Base-by-base conservation (phyloP, 2,329 filamentous ascomycete species). In the Alternaria sp. region DNA sequence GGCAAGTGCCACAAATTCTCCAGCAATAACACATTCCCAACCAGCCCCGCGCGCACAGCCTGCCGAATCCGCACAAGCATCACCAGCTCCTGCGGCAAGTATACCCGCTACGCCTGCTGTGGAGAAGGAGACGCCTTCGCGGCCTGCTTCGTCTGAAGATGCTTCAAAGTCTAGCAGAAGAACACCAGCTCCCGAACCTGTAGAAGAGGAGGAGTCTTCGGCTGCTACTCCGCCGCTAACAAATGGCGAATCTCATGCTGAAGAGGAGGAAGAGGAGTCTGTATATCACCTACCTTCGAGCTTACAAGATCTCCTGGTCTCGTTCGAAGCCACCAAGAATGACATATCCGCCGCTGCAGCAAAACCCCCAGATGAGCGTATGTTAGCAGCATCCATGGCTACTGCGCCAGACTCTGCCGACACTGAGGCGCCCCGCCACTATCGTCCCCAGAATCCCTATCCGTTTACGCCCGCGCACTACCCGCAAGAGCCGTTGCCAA, bases 241-340 rank as follows among this genome's bases (percentile, higher is more conserved):
- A 5, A 87, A 88, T 63, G 84, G 85, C 24, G 83, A 86, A 50
- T 77, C 77, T 11, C 81, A 82, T 67, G 80, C 80, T 50, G 81
- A 83, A 31, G 81, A 79, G n/a, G 82, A 83, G 54, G 79, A 80
- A 21, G 89, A 92, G 60, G 91, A 97, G 78, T 95, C 91, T 11
- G 90, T 97, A 68, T 99, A 94, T 77, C 93, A 98, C 76, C 85
- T 99, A 36, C 95, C 95, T 4, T 87, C 93, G 6, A 92, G 91
- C 29, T 81, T 99, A 53, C 91, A 93, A 72, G 95, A 99, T 75
- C 83, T 99, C 33, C 86, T 98, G 17, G 92, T 97, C 58, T 93
- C 93, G 0, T 97, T 93, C 72, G 93, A 98, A 76, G 85, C 88
- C 13, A 91, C 91, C 2, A 94, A 91, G 79, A 88, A 87, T 71